Base-by-base conservation (phyloP, 148 eudicot species). In the Pharnaceum exiguum region DNA sequence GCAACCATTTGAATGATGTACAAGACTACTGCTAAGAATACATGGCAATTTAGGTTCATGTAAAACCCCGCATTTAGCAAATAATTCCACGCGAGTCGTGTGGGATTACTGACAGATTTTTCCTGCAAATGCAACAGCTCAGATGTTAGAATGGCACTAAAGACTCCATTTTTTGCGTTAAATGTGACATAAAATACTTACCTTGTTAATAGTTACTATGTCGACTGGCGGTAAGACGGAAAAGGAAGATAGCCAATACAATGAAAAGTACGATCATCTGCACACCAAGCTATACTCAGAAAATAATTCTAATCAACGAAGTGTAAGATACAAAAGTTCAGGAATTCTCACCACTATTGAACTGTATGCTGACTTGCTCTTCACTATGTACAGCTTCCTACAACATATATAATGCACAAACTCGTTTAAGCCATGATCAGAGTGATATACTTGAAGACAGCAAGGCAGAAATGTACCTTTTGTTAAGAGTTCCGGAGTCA, bases 401-500 rank as follows among this genome's bases (percentile, higher is more conserved):
- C 15, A 26, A 35, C 51, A 11, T 10, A 67, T 15, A 18, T 22
- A 23, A 12, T 27, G 58, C 7, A 21, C 11, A 25, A 19, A 7
- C 39, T 74, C 29, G 26, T 47, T 46, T 46, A 24, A 19, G n/a
- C 17, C 15, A 28, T n/a, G 10, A 11, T 24, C 16, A 39, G 15
- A 13, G 15, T 11, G 33, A 54, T 3, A 18, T 48, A 46, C 25
- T 11, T 24, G 2, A 21, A 32, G 4, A 19, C 12, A 18, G 19
- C 53, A 43, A 36, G n/a, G 1, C 19, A 22, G 6, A 50, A 46
- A 22, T 55, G 27, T 68, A 90, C 97, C 97, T 81, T 59, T 75
- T 68, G 60, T 46, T 56, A 33, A 83, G 62, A 37, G 88, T 74
- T 58, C 90, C 94, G 0, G 97, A 91, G 38, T 84, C 81, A 73